Base-by-base conservation (phyloP, 2,329 filamentous ascomycete species). In the Coniochaeta sp. region DNA sequence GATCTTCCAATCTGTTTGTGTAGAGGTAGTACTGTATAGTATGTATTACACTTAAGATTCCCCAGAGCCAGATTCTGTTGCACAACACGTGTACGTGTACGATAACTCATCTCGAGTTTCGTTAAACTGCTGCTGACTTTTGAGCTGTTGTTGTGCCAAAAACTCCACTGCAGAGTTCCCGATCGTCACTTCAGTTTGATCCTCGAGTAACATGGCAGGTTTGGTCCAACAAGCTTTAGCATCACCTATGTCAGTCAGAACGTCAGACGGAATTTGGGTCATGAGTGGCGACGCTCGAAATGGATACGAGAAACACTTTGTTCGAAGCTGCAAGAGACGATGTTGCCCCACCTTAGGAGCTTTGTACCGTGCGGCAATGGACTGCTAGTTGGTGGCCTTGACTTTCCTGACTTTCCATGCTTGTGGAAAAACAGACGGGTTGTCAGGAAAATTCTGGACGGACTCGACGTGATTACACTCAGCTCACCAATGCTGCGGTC, bases 261-360 rank as follows among this genome's bases (percentile, higher is more conserved):
- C 11, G 34, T 36, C 34, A 36, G 34, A 36, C 14, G 34, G 12
- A 36, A 36, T 9, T 9, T 36, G 34, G 34, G 14, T 14, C 31
- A 36, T 36, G 17, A 52, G 47, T 52, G 47, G 47, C 47, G 47
- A 31, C 17, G 47, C 22, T 52, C 24, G 12, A 52, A 28, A 52
- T 52, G 47, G 47, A 52, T 52, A 52, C 47, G 47, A 52, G 47
- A 52, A 52, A 52, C 47, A 31, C 47, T 47, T 40, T 40, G 38
- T 40, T 40, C 43, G 7, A 43, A 22, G 7, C 11, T 47, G 43
- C 43, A 47, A 24, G 2, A 47, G 43, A 24, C 26, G 26, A 26
- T 52, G 47, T 28, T 17, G 47, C 47, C 26, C 47, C 47, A 52
- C 19, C 22, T 26, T n/a, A 1, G 5, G 3, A 47, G 11, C 38